Conservation (phyloP, 805 yeast genomes). For the Ogataea nonfermentans region DNA sequence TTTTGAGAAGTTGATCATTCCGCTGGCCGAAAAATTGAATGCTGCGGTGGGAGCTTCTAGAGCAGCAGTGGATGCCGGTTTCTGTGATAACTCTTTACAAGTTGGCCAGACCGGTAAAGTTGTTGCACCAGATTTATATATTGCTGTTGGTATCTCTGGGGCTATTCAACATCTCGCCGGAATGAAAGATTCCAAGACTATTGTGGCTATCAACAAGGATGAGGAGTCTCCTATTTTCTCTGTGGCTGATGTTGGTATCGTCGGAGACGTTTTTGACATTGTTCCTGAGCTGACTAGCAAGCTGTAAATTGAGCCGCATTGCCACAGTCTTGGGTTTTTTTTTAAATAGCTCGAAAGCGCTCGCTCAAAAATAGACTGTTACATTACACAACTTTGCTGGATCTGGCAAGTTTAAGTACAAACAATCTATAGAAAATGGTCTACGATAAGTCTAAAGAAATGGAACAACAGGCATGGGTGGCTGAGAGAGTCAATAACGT, state of each 20-base stretch:
- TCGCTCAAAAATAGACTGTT: slow-evolving; percentile 1
- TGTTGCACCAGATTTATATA: slow-evolving; percentile 91
- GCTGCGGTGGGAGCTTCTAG: slow-evolving; percentile 98
- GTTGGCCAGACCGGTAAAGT: slow-evolving; percentile 98
- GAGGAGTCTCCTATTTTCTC: slow-evolving; percentile 93
- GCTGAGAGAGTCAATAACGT: slow-evolving; percentile 46
- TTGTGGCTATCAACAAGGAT: slow-evolving; percentile 93
- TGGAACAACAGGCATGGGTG: slow-evolving; percentile 48
- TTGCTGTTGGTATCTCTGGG: slow-evolving; percentile 94
- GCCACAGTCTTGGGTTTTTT: background rate
- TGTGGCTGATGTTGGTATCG: slow-evolving; percentile 84
- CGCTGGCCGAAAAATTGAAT: slow-evolving; percentile 76
- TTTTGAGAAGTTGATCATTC: slow-evolving; percentile 72
- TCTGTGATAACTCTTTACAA: slow-evolving; percentile 92
- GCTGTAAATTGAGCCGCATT: slow-evolving; percentile 36
- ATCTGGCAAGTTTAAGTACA: slow-evolving; percentile 1
- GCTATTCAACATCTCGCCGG: slow-evolving; percentile 99
- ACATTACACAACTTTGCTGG: slow-evolving; percentile 9
- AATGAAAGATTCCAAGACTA: slow-evolving; percentile 92
- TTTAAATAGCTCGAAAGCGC: slow-evolving; percentile 7
- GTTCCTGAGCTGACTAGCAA: slow-evolving; percentile 90
- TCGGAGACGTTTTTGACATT: slow-evolving; percentile 81
- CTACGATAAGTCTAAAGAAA: slow-evolving; percentile 34
- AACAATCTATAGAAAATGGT: slow-evolving; percentile 13
- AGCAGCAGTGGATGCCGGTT: slow-evolving; percentile 97